A percentile compares a stretch with the other conserved stretches of the same genome.
Evolutionary conservation across 805 yeast species (phyloP).

Genomic region (Saccharomycopsis guyanensis): DNA sequence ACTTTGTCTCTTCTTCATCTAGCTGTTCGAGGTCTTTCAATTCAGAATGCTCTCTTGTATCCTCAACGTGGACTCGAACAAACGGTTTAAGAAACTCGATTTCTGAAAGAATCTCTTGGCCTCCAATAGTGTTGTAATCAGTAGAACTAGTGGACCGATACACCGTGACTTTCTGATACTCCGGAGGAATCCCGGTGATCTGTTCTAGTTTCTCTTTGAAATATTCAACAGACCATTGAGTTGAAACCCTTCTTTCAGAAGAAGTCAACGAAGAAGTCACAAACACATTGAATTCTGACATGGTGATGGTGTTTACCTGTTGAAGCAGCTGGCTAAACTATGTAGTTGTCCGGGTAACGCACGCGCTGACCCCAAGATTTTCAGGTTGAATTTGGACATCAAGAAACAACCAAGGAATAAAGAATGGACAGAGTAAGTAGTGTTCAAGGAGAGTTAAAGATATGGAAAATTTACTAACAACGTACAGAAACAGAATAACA

Average conservation of each 20-base stretch:
- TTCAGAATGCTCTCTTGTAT: conserved; percentile 45
- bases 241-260: conserved; percentile 60
- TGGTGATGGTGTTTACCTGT: no score
- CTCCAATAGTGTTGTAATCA: conserved; percentile 28
- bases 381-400: no score
- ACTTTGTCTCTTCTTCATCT: conserved; percentile 28
- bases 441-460: no score
- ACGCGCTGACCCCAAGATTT: no score
- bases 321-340: no score
- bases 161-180: conserved; percentile 42
- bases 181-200: conserved; percentile 68
- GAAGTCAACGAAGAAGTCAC: conserved; percentile 60
- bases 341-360: no score
- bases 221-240: conserved; percentile 49
- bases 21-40: conserved; percentile 31
- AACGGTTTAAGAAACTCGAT: conserved; percentile 30
- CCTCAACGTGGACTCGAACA: conserved; percentile 51
- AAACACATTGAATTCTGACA: conserved; percentile 40
- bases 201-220: conserved; percentile 51
- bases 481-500: conserved; percentile 5
- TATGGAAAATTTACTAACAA: no score
- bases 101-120: conserved; percentile 22
- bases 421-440: background rate
- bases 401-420: no score
- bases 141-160: conserved; percentile 31